phyloP scores from a whole-genome alignment of 345 rosid species.

The Lumnitzera racemosa region DNA sequence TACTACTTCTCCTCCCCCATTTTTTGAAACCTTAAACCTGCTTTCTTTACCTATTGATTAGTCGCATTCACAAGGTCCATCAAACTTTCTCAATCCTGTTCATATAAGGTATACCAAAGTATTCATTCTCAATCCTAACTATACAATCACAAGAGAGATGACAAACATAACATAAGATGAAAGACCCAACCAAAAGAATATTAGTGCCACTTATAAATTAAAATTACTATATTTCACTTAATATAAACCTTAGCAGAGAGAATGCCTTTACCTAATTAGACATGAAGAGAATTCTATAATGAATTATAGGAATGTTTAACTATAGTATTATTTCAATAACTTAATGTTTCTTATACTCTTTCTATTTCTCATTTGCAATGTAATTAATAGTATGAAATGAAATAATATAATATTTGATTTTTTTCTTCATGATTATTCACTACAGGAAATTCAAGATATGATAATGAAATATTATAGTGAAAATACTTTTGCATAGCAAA shows the following conservation, averaged over 20 bases:
- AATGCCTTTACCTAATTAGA: slow-evolving; percentile 45
- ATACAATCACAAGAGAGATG: not conserved
- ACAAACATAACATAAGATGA: not conserved
- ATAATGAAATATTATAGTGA: no score
- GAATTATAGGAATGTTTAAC: no score
- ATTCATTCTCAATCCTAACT: slow-evolving; percentile 69
- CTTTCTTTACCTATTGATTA: slow-evolving; percentile 64
- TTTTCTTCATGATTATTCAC: no score
- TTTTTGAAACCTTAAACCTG: no score
- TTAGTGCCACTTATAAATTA: not conserved
- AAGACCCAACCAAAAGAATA: not conserved
- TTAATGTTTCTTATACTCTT: no score
- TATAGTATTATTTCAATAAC: no score
- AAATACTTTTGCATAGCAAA: no score
- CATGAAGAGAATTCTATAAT: no score
- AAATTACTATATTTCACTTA: not conserved
- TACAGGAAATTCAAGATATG: no score
- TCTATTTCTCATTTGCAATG: no score
- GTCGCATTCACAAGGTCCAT: slow-evolving; percentile 94
- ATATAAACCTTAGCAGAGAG: slow-evolving; percentile 42
- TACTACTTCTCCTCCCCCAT: slow-evolving; percentile 44
- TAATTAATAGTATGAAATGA: no score
- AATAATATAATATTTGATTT: no score
- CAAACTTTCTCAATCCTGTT: slow-evolving; percentile 67
- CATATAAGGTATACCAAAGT: slow-evolving; percentile 65